A percentile compares a stretch with the other conserved stretches of the same genome.
phyloP scores from a whole-genome alignment of 2,329 filamentous ascomycete genomes.

The Alternaria longipes region DNA sequence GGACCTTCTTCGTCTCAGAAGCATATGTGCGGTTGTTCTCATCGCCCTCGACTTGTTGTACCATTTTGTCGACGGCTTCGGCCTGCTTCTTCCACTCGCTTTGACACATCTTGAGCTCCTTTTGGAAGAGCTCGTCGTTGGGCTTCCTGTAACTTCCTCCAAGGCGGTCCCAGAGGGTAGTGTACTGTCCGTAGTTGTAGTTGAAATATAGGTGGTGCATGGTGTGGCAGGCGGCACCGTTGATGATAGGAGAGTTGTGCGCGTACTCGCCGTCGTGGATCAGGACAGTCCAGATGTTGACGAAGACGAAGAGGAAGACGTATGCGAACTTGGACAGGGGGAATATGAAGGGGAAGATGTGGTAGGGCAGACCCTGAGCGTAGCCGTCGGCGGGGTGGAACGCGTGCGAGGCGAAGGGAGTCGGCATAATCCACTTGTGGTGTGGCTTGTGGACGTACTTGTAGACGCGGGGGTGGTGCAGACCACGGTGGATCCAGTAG shows the following conservation, averaged over 20 bases:
- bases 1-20: conserved; percentile 52
- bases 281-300: conserved; percentile 97
- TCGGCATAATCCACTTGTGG: conserved; percentile 99
- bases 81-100: conserved; percentile 81
- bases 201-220: conserved; percentile 79
- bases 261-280: conserved; percentile 97
- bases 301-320: conserved; percentile 84
- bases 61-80: conserved; percentile 77
- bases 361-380: conserved; percentile 88
- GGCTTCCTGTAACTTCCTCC: conserved; percentile 88
- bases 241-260: conserved; percentile 88
- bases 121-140: conserved; percentile 83
- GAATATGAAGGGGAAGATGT: conserved; percentile 91
- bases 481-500: conserved; percentile 88
- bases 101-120: conserved; percentile 84
- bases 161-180: conserved; percentile 88
- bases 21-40: conserved; percentile 58
- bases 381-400: conserved; percentile 96
- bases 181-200: conserved; percentile 93
- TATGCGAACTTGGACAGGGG: conserved; percentile 92
- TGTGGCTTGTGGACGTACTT: conserved; percentile 94
- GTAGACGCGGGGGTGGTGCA: conserved; percentile 84
- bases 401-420: conserved; percentile 88
- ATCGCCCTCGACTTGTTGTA: conserved; percentile 74
- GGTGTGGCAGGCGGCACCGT: conserved; percentile 93